Percentiles rank a stretch among this genome's conserved stretches.
Conservation (phyloP, 495 filamentous ascomycete genomes). For the Xylaria bambusicola region DNA sequence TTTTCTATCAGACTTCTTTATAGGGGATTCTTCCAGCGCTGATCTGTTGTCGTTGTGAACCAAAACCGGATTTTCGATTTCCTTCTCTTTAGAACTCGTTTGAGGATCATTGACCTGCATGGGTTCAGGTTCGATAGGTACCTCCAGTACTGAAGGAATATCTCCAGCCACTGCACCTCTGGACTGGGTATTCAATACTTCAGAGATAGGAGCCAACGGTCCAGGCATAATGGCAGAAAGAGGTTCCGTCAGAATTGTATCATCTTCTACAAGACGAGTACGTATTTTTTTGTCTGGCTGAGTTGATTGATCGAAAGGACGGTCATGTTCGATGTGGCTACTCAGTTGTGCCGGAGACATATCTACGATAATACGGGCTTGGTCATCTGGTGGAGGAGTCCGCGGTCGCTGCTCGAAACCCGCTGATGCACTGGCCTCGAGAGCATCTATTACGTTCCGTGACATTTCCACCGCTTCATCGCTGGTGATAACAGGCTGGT, state of each 20-base stretch:
- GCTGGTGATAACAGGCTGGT: conserved; percentile 10
- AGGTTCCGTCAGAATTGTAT: conserved; percentile 18
- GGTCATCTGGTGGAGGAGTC: conserved; percentile 18
- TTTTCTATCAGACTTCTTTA: not conserved
- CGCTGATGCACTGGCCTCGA: not conserved
- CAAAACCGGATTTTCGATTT: not conserved
- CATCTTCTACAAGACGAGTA: conserved; percentile 30
- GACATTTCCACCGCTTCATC: not conserved
- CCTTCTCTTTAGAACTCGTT: not conserved
- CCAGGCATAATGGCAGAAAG: conserved; percentile 7
- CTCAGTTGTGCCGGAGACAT: conserved; percentile 37
- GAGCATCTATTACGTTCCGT: conserved; percentile 17
- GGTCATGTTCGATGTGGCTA: conserved; percentile 42
- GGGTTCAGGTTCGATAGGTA: not conserved
- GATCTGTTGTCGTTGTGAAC: not conserved
- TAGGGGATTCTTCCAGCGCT: not conserved
- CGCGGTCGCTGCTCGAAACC: conserved; percentile 21
- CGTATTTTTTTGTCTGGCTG: conserved; percentile 40
- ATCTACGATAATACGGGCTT: conserved; percentile 22
- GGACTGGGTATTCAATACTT: not conserved
- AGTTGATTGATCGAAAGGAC: conserved; percentile 38
- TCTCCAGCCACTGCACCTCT: not conserved
- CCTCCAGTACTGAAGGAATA: not conserved
- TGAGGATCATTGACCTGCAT: not conserved
- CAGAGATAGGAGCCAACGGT: not conserved